Evolutionary conservation across 345 rosid genomes (phyloP).

Genomic region (Noccaea caerulescens): DNA sequence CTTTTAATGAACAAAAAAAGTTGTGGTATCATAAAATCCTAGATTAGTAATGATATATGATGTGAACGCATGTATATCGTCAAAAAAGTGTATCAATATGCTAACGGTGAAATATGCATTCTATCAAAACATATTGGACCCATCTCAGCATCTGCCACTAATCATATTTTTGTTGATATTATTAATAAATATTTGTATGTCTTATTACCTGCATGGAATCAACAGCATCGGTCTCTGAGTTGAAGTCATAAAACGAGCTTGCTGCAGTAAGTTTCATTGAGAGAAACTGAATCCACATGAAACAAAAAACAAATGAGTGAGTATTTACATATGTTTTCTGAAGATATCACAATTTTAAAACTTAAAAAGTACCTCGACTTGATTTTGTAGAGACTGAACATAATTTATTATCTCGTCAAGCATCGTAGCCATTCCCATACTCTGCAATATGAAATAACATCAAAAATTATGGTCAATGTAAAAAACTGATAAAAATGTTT

Average conservation of each 20-base stretch:
- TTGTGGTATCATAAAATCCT: too few relatives aligned
- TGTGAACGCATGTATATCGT: too few relatives aligned
- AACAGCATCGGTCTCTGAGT: conserved; percentile 61
- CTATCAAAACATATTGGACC: conserved; percentile 17
- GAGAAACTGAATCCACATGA: conserved; percentile 59
- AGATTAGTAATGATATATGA: too few relatives aligned
- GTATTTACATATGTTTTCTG: not conserved
- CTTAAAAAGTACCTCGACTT: conserved; percentile 58
- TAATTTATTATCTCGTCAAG: conserved; percentile 79
- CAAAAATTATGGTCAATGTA: too few relatives aligned
- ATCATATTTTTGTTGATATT: not conserved
- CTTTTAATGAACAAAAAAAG: too few relatives aligned
- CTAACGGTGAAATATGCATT: not conserved
- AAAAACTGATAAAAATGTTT: too few relatives aligned
- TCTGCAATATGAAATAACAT: conserved; percentile 44
- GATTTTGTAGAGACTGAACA: conserved; percentile 76
- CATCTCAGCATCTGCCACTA: conserved; percentile 13
- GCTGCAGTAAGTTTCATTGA: conserved; percentile 84
- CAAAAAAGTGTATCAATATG: too few relatives aligned
- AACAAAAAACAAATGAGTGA: conserved; percentile 1
- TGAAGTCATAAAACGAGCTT: conserved; percentile 66
- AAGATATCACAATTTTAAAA: not conserved
- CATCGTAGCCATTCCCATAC: conserved; percentile 88
- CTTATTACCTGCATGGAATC: conserved; percentile 52
- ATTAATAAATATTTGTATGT: not conserved